Base-by-base conservation (phyloP, 2,329 filamentous ascomycete species). In the Fusarium sp. region DNA sequence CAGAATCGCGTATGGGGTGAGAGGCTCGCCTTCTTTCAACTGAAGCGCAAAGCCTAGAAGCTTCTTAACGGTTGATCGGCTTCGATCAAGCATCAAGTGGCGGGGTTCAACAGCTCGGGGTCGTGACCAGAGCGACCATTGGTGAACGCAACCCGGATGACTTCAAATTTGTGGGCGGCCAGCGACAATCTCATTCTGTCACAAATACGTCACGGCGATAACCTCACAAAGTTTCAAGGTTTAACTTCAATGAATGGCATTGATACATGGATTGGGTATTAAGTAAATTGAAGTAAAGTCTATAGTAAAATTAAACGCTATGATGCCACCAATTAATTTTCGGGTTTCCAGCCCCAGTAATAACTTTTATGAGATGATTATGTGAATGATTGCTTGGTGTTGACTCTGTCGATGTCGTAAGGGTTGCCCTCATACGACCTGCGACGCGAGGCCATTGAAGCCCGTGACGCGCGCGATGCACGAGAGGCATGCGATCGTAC, bases 321-420 rank as follows among this genome's bases (percentile, higher is more conserved):
- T 69, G 35, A 33, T 49, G 66, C 60, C 37, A 62, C 47, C 21
- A 56, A 47, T 56, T 37, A 25, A 52, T 52, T 50, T 70, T 44
- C 11, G 42, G 53, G 60, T 52, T 60, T 59, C 53, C 47, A 43
- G 60, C 38, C 64, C 60, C 42, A 38, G 23, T 47, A 12, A 32
- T 37, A 44, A 65, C 40, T 73, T 70, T 70, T 72, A 44, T 35
- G 12, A 25, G 13, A 56, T 38, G 16, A 57, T 65, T 44, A 73
- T 47, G 71, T 72, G 44, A 73, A 73, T 30, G 71, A 73, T 19
- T 72, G 71, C 35, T 57, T 72, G 28, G 71, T 73, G 44, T 73
- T 73, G 59, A 73, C 71, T 6, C 71, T 46, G n/a, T 73, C 71
- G 25, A 73, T 73, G 13, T 73, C 67, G 42, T 73, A 73, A 16